Conservation (phyloP, 192 early-diverging fungal species). For the Entophlyctis helioformis region DNA sequence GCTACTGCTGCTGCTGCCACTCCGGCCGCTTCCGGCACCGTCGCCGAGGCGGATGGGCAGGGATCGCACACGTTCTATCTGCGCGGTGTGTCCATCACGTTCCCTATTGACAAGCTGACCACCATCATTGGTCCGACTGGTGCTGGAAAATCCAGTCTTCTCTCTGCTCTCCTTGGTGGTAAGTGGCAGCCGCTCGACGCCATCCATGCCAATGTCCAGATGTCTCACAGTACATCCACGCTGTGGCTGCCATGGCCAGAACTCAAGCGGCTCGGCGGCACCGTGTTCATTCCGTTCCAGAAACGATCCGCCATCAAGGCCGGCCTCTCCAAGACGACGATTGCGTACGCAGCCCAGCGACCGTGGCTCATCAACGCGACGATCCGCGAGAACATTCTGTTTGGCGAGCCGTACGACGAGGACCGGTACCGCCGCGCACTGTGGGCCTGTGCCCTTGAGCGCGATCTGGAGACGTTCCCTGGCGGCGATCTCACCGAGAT, state of each 20-base stretch:
- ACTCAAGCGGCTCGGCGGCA: too few relatives aligned
- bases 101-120: constrained; percentile 64
- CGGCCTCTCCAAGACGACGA: constrained; percentile 4
- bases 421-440: constrained; percentile 70
- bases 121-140: constrained; percentile 73
- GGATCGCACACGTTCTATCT: too few relatives aligned
- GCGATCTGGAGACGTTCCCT: constrained; percentile 65
- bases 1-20: too few relatives aligned
- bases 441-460: constrained; percentile 67
- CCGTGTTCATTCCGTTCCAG: too few relatives aligned
- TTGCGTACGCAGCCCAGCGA: constrained; percentile 75
- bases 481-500: constrained; percentile 75
- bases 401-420: constrained; percentile 62
- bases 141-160: constrained; percentile 61
- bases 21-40: too few relatives aligned
- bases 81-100: too few relatives aligned
- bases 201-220: too few relatives aligned
- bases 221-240: too few relatives aligned
- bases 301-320: too few relatives aligned
- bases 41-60: too few relatives aligned
- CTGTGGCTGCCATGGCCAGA: too few relatives aligned
- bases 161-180: constrained; percentile 64
- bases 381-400: constrained; percentile 63
- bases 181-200: too few relatives aligned
- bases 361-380: constrained; percentile 49